Evolutionary conservation across 345 rosid genomes (phyloP).

Genomic region (Chamaenerion angustifolium): DNA sequence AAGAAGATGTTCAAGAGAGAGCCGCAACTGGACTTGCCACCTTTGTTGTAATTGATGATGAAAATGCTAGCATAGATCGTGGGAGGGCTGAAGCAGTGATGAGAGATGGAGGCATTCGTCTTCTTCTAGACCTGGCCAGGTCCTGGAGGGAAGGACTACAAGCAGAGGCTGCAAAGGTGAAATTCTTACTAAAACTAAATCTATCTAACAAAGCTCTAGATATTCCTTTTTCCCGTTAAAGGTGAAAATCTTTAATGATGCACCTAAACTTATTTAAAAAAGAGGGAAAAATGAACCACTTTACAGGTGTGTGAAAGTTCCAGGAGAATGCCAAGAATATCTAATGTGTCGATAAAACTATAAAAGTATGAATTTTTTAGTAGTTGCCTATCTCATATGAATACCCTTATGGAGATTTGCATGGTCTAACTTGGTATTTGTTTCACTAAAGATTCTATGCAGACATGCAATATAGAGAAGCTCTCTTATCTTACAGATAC

Average conservation of each 20-base stretch:
- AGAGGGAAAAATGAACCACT: no score
- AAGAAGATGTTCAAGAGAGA: slow-evolving; percentile 81
- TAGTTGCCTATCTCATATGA: no score
- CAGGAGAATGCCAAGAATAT: no score
- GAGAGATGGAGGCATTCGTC: slow-evolving; percentile 62
- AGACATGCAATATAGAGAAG: no score
- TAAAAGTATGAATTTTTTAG: no score
- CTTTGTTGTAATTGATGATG: slow-evolving; percentile 75
- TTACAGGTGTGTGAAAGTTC: no score
- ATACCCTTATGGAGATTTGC: not conserved
- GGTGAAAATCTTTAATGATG: no score
- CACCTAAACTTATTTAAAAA: no score
- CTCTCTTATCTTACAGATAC: no score
- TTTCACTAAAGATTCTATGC: no score
- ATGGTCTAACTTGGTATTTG: slow-evolving; percentile 6
- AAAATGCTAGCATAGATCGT: slow-evolving; percentile 66
- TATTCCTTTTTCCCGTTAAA: not conserved
- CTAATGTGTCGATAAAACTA: no score
- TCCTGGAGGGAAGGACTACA: slow-evolving; percentile 87
- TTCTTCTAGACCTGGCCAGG: slow-evolving; percentile 62
- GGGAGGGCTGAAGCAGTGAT: slow-evolving; percentile 81
- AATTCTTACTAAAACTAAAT: not conserved
- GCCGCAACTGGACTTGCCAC: slow-evolving; percentile 86
- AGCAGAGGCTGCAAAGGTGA: slow-evolving; percentile 80
- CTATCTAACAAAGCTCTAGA: not conserved